Percentiles rank a stretch among this genome's conserved stretches.
Conservation (phyloP, 2,329 filamentous ascomycete species). For the Pseudocercospora pini-densiflorae region DNA sequence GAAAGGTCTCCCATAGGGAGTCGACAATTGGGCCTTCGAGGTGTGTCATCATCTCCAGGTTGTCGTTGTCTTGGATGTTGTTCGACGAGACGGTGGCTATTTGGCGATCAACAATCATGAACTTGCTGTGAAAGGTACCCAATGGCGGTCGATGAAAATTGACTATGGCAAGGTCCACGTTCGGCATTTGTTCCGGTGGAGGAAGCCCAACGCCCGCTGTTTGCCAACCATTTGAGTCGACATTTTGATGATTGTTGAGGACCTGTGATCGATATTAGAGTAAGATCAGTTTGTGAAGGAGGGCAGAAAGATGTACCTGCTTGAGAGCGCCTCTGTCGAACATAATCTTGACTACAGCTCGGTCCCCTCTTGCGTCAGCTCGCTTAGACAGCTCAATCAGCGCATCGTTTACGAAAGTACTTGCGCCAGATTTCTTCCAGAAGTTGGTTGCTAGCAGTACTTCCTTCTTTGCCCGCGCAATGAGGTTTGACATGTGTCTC, state of each 20-base stretch:
- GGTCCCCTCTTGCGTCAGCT: slow-evolving; percentile 61
- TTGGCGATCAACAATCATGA: slow-evolving; percentile 74
- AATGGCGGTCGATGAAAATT: slow-evolving; percentile 73
- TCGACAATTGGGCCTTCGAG: slow-evolving; percentile 78
- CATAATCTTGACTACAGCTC: slow-evolving; percentile 72
- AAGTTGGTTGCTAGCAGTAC: slow-evolving; percentile 77
- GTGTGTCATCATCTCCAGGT: slow-evolving; percentile 77
- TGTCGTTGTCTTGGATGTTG: slow-evolving; percentile 75
- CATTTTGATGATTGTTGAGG: slow-evolving; percentile 66
- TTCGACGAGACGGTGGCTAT: slow-evolving; percentile 76
- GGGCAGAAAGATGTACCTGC: slow-evolving; percentile 49
- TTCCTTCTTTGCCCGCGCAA: slow-evolving; percentile 72
- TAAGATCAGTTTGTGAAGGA: not conserved
- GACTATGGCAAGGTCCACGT: slow-evolving; percentile 72
- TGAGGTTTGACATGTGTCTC: slow-evolving; percentile 76
- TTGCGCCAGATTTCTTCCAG: slow-evolving; percentile 73
- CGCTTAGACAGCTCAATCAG: slow-evolving; percentile 70
- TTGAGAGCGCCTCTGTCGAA: slow-evolving; percentile 72
- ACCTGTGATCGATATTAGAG: slow-evolving; percentile 40
- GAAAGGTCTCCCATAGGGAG: slow-evolving; percentile 72
- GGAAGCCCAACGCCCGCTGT: slow-evolving; percentile 63
- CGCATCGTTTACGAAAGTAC: slow-evolving; percentile 68
- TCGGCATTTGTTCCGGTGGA: slow-evolving; percentile 66
- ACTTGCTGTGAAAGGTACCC: slow-evolving; percentile 79
- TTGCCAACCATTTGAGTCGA: slow-evolving; percentile 63